phyloP scores from a whole-genome alignment of 1,284 basidiomycete genomes.

The Tilletiaria anomala region DNA sequence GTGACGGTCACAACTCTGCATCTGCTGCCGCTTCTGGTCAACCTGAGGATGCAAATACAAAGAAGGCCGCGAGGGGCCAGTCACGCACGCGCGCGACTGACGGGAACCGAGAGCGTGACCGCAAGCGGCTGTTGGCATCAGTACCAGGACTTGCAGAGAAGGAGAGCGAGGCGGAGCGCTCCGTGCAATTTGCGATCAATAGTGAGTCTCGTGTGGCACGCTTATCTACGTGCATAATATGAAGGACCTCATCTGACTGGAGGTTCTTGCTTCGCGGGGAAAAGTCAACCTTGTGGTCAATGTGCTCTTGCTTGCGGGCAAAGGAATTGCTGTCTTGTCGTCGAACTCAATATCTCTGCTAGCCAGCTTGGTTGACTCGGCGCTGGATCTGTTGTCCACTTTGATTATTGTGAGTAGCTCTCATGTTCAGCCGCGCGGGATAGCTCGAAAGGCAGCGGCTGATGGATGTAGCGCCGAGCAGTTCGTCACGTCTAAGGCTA shows the following conservation, averaged over 20 bases:
- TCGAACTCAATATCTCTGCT: slow-evolving; percentile 48
- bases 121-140: slow-evolving; percentile 24
- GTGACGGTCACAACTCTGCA: too few relatives aligned
- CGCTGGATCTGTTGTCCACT: slow-evolving; percentile 47
- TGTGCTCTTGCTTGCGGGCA: slow-evolving; percentile 44
- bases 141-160: slow-evolving; percentile 26
- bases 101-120: slow-evolving; percentile 17
- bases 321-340: slow-evolving; percentile 45
- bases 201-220: slow-evolving; percentile 6
- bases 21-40: too few relatives aligned
- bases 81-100: background rate
- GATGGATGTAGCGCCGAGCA: too few relatives aligned
- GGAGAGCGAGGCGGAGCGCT: slow-evolving; percentile 22
- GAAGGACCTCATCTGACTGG: too few relatives aligned
- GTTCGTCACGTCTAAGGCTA: slow-evolving; percentile 29
- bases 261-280: too few relatives aligned
- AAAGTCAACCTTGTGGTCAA: slow-evolving; percentile 40
- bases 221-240: too few relatives aligned
- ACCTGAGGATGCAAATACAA: background rate
- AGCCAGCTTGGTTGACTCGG: slow-evolving; percentile 47
- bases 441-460: too few relatives aligned
- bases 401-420: slow-evolving; percentile 31
- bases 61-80: background rate
- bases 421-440: too few relatives aligned
- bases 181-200: slow-evolving; percentile 33